A percentile compares a stretch with the other conserved stretches of the same genome.
Evolutionary conservation across 805 yeast species (phyloP).

Genomic region (Candida maesae): DNA sequence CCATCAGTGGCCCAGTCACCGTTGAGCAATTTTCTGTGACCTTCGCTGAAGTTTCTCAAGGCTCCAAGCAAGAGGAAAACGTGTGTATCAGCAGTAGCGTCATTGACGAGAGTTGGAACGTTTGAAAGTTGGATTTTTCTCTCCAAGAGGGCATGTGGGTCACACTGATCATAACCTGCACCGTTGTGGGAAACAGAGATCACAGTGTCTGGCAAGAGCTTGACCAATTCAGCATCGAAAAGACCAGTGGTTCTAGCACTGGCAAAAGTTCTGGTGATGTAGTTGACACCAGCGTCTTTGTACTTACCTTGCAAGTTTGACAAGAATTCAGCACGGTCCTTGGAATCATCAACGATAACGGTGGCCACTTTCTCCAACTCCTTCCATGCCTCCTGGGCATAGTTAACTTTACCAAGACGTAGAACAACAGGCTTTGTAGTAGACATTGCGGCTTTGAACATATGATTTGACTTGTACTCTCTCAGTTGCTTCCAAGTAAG

Average conservation of each 20-base stretch:
- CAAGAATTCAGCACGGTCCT: slow-evolving; percentile 35
- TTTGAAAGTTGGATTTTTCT: slow-evolving; percentile 62
- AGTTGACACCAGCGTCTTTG: slow-evolving; percentile 27
- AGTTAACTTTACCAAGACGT: slow-evolving; percentile 57
- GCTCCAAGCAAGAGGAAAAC: slow-evolving; percentile 60
- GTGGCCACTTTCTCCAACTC: slow-evolving; percentile 41
- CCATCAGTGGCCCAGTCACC: slow-evolving; percentile 57
- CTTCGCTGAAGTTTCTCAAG: slow-evolving; percentile 61
- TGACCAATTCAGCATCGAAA: slow-evolving; percentile 58
- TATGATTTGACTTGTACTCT: too few species aligned
- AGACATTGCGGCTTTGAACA: slow-evolving; percentile 6
- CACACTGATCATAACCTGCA: slow-evolving; percentile 76
- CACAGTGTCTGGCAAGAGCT: slow-evolving; percentile 50
- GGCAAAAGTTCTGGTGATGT: slow-evolving; percentile 49
- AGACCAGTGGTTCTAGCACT: slow-evolving; percentile 54
- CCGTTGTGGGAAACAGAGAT: slow-evolving; percentile 58
- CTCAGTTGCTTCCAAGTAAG: too few species aligned
- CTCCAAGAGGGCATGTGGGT: slow-evolving; percentile 47
- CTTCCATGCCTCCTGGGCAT: slow-evolving; percentile 67
- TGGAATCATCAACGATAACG: slow-evolving; percentile 42
- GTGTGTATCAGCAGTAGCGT: slow-evolving; percentile 71
- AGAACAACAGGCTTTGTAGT: slow-evolving; percentile 53
- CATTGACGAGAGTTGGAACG: slow-evolving; percentile 62
- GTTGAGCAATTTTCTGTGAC: slow-evolving; percentile 46
- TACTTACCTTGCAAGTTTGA: slow-evolving; percentile 31